phyloP scores from a whole-genome alignment of 2,329 filamentous ascomycete species.

The Colletotrichum magnum region DNA sequence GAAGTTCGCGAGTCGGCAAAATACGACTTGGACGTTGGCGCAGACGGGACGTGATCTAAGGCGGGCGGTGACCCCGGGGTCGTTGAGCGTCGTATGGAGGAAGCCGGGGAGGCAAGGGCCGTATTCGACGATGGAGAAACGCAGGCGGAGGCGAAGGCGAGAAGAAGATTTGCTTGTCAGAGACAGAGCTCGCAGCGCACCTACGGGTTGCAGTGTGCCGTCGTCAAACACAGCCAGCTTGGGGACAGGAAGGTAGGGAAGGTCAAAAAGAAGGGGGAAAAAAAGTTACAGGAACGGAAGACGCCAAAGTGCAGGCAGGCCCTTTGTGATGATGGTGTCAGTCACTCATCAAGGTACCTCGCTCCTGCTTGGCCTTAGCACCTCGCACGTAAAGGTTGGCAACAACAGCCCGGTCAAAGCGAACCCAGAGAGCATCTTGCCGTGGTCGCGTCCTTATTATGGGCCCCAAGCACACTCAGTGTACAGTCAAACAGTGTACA shows the following conservation, averaged over 20 bases:
- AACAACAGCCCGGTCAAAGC: conserved; percentile 13
- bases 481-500: neutral
- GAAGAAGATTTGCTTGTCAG: conserved; percentile 10
- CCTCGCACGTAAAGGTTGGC: conserved; percentile 24
- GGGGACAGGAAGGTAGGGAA: neutral
- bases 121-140: conserved; percentile 13
- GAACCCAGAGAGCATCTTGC: conserved; percentile 6
- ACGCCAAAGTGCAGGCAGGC: conserved; percentile 38
- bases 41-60: conserved; percentile 3
- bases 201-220: conserved; percentile 14
- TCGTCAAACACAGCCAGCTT: conserved; percentile 26
- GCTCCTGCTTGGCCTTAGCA: conserved; percentile 26
- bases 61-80: conserved; percentile 1
- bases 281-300: conserved; percentile 17
- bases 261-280: neutral
- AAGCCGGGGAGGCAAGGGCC: neutral
- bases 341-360: conserved; percentile 24
- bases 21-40: conserved; percentile 5
- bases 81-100: conserved; percentile 14
- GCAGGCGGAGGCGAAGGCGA: conserved; percentile 20
- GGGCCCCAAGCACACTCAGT: conserved; percentile 17
- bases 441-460: conserved; percentile 26
- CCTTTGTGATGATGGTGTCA: conserved; percentile 41
- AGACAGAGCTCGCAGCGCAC: conserved; percentile 30
- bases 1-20: conserved; percentile 1